These are phyloP conservation scores for Fagus sylvatica DNA, from an alignment of 306 rosid genomes.

Conservation along the genomic window DNA sequence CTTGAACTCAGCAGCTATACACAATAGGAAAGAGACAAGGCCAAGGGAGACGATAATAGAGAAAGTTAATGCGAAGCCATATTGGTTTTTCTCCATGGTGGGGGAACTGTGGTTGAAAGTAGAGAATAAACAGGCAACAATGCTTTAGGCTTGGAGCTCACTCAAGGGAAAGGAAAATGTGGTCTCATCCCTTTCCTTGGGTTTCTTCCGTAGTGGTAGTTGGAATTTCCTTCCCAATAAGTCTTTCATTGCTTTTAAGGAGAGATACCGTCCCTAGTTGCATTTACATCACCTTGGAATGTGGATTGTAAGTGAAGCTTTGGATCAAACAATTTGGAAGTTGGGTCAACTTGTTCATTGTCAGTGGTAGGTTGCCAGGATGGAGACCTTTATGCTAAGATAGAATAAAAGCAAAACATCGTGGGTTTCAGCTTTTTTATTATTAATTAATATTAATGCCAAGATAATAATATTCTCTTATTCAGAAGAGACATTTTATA, in stretches of 20 bases:
- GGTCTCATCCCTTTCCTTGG: conserved; percentile 6
- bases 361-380: conserved; percentile 13
- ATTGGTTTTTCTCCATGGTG: conserved; percentile 54
- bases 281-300: conserved; percentile 26
- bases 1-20: conserved; percentile 66
- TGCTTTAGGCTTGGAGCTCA: conserved; percentile 43
- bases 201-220: conserved; percentile 35
- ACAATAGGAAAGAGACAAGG: conserved; percentile 56
- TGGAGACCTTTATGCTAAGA: background rate
- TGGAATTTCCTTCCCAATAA: conserved; percentile 39
- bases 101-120: conserved; percentile 9
- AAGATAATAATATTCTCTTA: background rate
- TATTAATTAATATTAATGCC: background rate
- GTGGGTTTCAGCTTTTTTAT: background rate
- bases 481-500: too few relatives aligned
- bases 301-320: conserved; percentile 13
- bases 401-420: background rate
- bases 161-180: conserved; percentile 44
- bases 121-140: conserved; percentile 23
- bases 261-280: conserved; percentile 56
- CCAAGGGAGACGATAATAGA: conserved; percentile 47
- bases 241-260: conserved; percentile 55
- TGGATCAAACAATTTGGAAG: background rate
- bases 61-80: conserved; percentile 31
- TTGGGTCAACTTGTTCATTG: conserved; percentile 37